Evolutionary conservation across 2,329 filamentous ascomycete genomes (phyloP), one percentile per base, ranked within the genome.

Genomic region (Lasiodiplodia sp.): DNA sequence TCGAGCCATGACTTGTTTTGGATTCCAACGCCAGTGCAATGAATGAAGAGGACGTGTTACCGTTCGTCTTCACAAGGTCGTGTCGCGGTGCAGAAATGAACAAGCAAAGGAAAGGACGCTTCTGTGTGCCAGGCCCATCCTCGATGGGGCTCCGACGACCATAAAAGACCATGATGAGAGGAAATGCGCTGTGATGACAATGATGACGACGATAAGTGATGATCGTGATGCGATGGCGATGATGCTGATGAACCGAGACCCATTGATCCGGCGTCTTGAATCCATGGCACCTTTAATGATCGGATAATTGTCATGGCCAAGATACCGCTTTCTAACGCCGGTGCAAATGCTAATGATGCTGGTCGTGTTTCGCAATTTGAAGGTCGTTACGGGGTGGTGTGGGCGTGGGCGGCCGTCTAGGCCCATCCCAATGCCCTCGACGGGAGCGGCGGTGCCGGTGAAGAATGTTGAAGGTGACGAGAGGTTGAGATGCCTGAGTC

Each of bases 261-360:
- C 58, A 31, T 44, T 63, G 40, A 51, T 63, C 56, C 58, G 34
- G 57, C 31, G 57, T 47, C 57, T 31, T 49, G 57, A 28, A 63
- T 51, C 58, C 58, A 51, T 52, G 44, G 38, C 40, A 62, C 57
- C 28, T 16, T 51, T 37, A 23, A 28, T 51, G 34, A 31, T 12
- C 25, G 18, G 28, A 64, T 37, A 31, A 31, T 37, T 51, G 60
- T 18, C 44, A 38, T 64, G 60, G 60, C 31, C 60, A 64, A 51
- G n/a, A 52, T 4, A 49, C 25, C 60, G 58, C 60, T 31, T 52
- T 52, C 47, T 38, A 52, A 64, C 60, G 60, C 60, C 60, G 60
- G 47, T 64, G 60, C 60, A 64, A 62, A 64, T 64, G 60, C 60
- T 64, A 64, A 31, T 38, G 60, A 64, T 64, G 60, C 60, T 64